Evolutionary conservation across 129 eudicot genomes (phyloP).

Genomic region (Lonicera japonica): DNA sequence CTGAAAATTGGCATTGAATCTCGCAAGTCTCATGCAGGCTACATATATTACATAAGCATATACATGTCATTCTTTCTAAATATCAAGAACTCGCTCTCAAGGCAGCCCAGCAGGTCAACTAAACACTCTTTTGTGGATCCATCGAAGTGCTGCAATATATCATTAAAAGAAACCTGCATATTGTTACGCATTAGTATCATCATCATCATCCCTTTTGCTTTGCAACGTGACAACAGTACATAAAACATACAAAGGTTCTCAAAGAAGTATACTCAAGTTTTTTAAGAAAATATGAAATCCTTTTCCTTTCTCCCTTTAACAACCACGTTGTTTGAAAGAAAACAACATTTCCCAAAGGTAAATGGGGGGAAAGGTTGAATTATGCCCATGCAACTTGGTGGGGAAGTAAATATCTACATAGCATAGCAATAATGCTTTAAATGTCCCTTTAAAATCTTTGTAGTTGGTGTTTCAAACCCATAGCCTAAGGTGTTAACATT

Average conservation of each 20-base stretch:
- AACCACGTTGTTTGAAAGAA: background rate
- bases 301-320: background rate
- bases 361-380: no score
- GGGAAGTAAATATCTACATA: no score
- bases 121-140: constrained; percentile 47
- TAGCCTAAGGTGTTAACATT: no score
- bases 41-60: constrained; percentile 37
- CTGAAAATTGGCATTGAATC: background rate
- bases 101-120: constrained; percentile 33
- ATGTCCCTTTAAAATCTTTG: no score
- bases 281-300: background rate
- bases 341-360: no score
- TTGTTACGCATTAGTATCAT: background rate
- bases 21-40: background rate
- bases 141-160: constrained; percentile 50
- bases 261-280: background rate
- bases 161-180: constrained; percentile 58
- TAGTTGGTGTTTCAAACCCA: no score
- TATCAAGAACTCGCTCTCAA: constrained; percentile 73
- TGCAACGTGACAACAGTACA: background rate
- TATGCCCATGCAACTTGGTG: no score
- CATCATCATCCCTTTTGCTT: background rate
- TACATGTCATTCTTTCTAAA: constrained; percentile 57
- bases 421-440: no score
- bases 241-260: background rate